Conservation (phyloP, 148 eudicot species). For the Diospyros kaki region DNA sequence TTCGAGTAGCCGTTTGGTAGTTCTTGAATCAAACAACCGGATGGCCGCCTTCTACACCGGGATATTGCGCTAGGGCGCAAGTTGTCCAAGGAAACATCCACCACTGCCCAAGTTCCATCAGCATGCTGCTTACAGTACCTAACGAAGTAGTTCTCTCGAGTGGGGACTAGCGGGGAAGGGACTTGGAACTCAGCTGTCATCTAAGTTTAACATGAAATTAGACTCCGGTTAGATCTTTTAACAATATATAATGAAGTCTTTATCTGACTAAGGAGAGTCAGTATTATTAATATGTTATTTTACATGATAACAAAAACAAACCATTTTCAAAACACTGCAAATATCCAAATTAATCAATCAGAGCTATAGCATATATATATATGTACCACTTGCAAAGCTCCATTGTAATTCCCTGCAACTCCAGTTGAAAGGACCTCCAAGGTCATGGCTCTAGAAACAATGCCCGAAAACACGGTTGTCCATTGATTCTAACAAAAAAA, state of each 20-base stretch:
- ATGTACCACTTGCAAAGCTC: conserved; percentile 90
- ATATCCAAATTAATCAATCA: no score
- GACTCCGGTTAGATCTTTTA: no score
- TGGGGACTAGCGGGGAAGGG: conserved; percentile 90
- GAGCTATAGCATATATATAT: no score
- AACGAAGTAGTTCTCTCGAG: conserved; percentile 81
- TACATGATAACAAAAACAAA: no score
- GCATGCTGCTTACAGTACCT: conserved; percentile 83
- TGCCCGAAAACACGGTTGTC: conserved; percentile 66
- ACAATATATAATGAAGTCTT: no score
- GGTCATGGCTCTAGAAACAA: conserved; percentile 84
- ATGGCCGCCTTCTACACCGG: conserved; percentile 75
- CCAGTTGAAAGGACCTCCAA: conserved; percentile 86
- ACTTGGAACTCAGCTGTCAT: conserved; percentile 91
- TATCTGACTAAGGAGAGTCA: no score
- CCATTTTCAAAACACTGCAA: no score
- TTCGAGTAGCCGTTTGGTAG: conserved; percentile 85
- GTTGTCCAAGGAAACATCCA: conserved; percentile 82
- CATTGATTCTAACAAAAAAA: conserved; percentile 59
- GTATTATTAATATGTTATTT: no score
- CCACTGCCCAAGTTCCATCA: conserved; percentile 85
- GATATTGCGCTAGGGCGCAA: conserved; percentile 53
- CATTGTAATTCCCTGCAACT: conserved; percentile 90
- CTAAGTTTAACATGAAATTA: conserved; percentile 20
- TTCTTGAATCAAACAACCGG: conserved; percentile 90